These are phyloP conservation scores for Trametes sp. DNA, from an alignment of 1,284 basidiomycete genomes.

Conservation along the genomic window DNA sequence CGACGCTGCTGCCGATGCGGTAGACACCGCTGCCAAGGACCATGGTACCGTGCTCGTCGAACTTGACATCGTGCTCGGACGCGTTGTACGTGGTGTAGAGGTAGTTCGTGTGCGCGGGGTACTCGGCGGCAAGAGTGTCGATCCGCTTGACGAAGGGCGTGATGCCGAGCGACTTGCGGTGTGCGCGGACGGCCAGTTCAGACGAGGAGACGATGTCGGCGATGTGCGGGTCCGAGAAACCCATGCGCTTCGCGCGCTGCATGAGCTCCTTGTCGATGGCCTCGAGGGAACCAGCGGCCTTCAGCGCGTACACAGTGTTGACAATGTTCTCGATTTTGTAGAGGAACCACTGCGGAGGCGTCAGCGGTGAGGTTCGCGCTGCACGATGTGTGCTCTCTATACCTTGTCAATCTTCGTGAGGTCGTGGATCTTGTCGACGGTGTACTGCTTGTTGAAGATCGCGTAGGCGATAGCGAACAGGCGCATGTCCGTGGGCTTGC, in stretches of 20 bases:
- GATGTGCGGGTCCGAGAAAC: slow-evolving; percentile 96
- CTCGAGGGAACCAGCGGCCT: slow-evolving; percentile 73
- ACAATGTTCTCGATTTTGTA: slow-evolving; percentile 99
- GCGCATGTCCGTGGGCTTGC: slow-evolving; percentile 87
- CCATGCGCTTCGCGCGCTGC: slow-evolving; percentile 87
- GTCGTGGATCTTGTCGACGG: slow-evolving; percentile 90
- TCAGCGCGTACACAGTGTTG: slow-evolving; percentile 78
- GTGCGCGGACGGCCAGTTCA: slow-evolving; percentile 71
- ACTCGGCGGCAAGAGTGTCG: slow-evolving; percentile 98
- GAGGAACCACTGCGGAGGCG: slow-evolving; percentile 83
- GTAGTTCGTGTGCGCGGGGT: slow-evolving; percentile 99
- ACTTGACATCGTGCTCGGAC: slow-evolving; percentile 94
- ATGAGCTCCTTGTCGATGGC: slow-evolving; percentile 75
- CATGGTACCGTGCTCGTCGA: slow-evolving; percentile 98
- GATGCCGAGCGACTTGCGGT: slow-evolving; percentile 87
- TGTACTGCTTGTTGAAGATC: slow-evolving; percentile 94
- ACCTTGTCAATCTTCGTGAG: slow-evolving; percentile 98
- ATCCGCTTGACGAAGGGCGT: slow-evolving; percentile 99
- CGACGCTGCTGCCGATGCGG: slow-evolving; percentile 97
- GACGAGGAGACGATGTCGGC: slow-evolving; percentile 51
- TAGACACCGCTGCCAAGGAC: slow-evolving; percentile 99
- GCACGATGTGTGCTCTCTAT: slow-evolving; percentile 16
- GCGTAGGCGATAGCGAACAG: slow-evolving; percentile 98
- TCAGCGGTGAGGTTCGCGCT: slow-evolving; percentile 13
- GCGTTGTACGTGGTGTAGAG: slow-evolving; percentile 99